These are phyloP conservation scores for Phytopythium helicoides DNA, from an alignment of 352 stramenopile species.

Conservation along the genomic window DNA sequence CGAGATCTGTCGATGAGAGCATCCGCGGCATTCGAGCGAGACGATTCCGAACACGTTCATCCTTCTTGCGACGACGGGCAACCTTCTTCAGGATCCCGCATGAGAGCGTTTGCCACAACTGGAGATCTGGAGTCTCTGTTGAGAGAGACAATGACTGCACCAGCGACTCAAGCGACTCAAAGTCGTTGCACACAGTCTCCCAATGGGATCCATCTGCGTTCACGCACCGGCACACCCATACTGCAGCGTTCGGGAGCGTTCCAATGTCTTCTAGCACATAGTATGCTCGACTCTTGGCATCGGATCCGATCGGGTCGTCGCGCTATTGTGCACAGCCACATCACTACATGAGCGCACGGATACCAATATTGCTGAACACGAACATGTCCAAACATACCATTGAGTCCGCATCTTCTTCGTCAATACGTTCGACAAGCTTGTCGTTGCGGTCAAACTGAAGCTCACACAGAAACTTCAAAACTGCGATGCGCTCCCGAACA, in stretches of 20 bases:
- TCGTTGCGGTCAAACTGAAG: slow-evolving; percentile 68
- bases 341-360: neutral
- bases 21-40: slow-evolving; percentile 40
- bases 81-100: slow-evolving; percentile 47
- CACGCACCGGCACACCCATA: slow-evolving; percentile 61
- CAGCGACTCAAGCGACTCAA: slow-evolving; percentile 49
- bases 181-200: slow-evolving; percentile 60
- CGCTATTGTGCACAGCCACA: slow-evolving; percentile 20
- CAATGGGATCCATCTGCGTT: slow-evolving; percentile 35
- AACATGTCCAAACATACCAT: slow-evolving; percentile 25
- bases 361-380: neutral
- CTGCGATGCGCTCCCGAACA: slow-evolving; percentile 34
- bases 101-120: slow-evolving; percentile 49
- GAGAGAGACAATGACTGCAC: slow-evolving; percentile 49
- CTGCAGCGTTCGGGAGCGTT: slow-evolving; percentile 41
- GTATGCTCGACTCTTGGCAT: slow-evolving; percentile 49
- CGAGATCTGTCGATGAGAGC: slow-evolving; percentile 26
- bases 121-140: slow-evolving; percentile 39
- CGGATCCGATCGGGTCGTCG: slow-evolving; percentile 41
- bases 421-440: slow-evolving; percentile 49
- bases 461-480: slow-evolving; percentile 66
- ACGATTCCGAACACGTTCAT: slow-evolving; percentile 33
- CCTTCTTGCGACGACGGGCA: slow-evolving; percentile 42
- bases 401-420: slow-evolving; percentile 43
- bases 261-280: slow-evolving; percentile 62